phyloP scores from a whole-genome alignment of 352 stramenopile genomes.

The Achlya hypogyna region DNA sequence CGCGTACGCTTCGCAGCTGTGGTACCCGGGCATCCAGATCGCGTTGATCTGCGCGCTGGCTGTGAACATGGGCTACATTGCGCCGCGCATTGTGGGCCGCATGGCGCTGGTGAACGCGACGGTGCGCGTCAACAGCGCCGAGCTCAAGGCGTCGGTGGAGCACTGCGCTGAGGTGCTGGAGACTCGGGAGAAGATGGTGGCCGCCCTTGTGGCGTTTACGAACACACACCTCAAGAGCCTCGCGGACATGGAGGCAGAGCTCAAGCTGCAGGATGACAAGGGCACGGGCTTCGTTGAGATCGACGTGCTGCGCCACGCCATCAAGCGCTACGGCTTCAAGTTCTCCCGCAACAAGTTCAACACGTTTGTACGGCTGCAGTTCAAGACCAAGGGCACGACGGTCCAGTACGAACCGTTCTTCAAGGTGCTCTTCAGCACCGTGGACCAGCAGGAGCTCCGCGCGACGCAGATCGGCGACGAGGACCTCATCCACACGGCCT shows the following conservation, averaged over 20 bases:
- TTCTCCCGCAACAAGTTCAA: conserved; percentile 20
- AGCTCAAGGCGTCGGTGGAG: conserved; percentile 9
- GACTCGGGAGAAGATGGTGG: conserved; percentile 1
- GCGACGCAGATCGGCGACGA: too few species aligned
- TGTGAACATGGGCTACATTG: conserved; percentile 4
- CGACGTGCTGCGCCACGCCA: conserved; percentile 3
- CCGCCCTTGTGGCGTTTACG: neutral
- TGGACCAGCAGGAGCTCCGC: neutral
- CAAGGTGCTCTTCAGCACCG: neutral
- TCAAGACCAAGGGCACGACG: conserved; percentile 13
- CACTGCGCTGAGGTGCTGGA: conserved; percentile 10
- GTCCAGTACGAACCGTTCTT: conserved; percentile 14
- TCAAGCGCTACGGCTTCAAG: conserved; percentile 16
- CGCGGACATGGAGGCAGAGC: neutral
- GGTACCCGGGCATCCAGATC: neutral
- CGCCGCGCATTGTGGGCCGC: neutral
- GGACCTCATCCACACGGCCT: too few species aligned
- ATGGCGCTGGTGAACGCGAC: conserved; percentile 9
- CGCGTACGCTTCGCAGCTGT: neutral
- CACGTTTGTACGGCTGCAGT: conserved; percentile 16
- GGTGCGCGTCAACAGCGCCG: conserved; percentile 8
- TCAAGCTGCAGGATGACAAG: neutral
- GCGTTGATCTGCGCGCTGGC: neutral
- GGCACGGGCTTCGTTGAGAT: conserved; percentile 4
- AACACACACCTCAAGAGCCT: conserved; percentile 1